Base-by-base conservation (phyloP, 192 early-diverging fungal genomes). In the Diversispora epigaea region DNA sequence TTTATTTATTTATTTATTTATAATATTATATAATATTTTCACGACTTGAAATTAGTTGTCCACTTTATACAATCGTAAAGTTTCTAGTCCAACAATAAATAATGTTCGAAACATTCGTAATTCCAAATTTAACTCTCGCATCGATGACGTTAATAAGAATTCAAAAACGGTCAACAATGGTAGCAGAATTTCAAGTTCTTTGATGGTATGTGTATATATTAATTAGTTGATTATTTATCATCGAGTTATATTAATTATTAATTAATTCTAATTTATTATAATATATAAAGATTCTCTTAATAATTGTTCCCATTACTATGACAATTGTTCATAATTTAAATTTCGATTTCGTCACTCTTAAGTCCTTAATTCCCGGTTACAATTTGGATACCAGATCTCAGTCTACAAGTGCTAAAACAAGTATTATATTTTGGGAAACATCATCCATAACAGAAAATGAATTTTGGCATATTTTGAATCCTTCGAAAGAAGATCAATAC, bases 401-500 rank as follows among this genome's bases (percentile, higher is more conserved):
- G 7, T 6, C 9, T 46, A 12, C 15, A 12, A 14, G 10, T 11
- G 14, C 56, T 6, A 10, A 7, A 15, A 43, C n/a, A 43, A 46
- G 43, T 32, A 6, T 44, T 10, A 75, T 47, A 5, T 65, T 65
- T 25, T 75, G 41, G 47, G 62, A 52, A 46, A 49, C 61, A 6
- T 19, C 56, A 21, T 55, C 61, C 11, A 3, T 6, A 21, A 44
- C 49, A 41, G 62, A 61, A 15, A 32, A 75, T 19, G 70, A 77
- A 8, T 84, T 89, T 57, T 89, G 88, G 88, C 44, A 77, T 10
- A 69, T 77, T 11, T 77, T 89, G 4, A 86, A 89, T 77, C 86
- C 84, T 10, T 54, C 55, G n/a, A 49, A 81, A 17, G 71, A 65
- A 7, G 81, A 82, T 47, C 81, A 77, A 46, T 88, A 84, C 77